Percentiles rank a stretch among this genome's conserved stretches.
Evolutionary conservation across 2,329 filamentous ascomycete species (phyloP).

Genomic region (Alternaria metachromatica): DNA sequence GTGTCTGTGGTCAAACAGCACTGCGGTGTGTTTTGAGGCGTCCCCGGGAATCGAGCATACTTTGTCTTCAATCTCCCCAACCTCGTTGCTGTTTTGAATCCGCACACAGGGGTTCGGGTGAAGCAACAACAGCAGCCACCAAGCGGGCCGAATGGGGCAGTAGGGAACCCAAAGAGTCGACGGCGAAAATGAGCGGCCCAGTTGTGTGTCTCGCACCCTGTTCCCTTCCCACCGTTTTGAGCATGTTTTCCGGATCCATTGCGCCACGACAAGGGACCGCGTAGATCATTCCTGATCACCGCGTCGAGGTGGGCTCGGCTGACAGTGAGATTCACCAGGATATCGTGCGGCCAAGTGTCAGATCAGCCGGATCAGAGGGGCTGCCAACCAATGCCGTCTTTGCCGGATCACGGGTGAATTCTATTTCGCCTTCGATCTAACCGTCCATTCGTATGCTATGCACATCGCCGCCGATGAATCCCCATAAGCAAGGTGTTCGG

Average conservation of each 20-base stretch:
- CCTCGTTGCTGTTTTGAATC: not conserved
- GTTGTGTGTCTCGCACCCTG: constrained; percentile 26
- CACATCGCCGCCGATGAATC: constrained; percentile 28
- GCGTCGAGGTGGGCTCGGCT: constrained; percentile 36
- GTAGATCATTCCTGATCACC: constrained; percentile 45
- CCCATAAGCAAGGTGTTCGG: constrained; percentile 26
- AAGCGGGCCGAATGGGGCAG: constrained; percentile 16
- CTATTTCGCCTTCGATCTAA: constrained; percentile 10
- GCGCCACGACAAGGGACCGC: constrained; percentile 40
- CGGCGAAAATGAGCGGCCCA: constrained; percentile 19
- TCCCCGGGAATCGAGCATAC: not conserved
- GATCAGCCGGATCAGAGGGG: constrained; percentile 42
- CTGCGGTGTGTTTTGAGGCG: not conserved
- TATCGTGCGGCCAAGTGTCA: constrained; percentile 38
- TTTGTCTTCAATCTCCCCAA: not conserved
- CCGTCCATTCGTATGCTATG: constrained; percentile 13
- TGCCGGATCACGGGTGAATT: constrained; percentile 18
- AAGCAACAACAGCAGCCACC: constrained; percentile 5
- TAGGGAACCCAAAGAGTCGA: constrained; percentile 14
- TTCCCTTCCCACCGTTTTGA: constrained; percentile 39
- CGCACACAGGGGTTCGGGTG: constrained; percentile 3
- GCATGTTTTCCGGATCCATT: constrained; percentile 38
- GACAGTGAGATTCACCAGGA: constrained; percentile 32
- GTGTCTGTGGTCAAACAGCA: not conserved
- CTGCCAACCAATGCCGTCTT: constrained; percentile 18